Base-by-base conservation (phyloP, 805 yeast species). In the Suhomyces kilbournensis region DNA sequence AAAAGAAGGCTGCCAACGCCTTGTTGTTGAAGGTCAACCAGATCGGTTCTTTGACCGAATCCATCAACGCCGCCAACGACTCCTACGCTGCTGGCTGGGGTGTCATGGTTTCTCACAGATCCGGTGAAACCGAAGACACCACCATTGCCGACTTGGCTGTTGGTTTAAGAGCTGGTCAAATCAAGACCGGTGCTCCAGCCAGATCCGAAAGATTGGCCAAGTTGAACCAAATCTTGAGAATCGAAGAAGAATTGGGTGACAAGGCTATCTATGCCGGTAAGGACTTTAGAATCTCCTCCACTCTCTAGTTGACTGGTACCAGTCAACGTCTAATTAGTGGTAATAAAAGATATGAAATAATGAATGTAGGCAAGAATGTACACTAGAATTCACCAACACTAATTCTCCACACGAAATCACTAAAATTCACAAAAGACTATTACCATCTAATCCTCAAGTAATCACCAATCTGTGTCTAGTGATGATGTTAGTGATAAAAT, bases 161-260 rank as follows among this genome's bases (percentile, higher is more conserved):
- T 68, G 98, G 98, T 83, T 84, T 93, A 77, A 90, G 97, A 86
- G 69, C 96, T 63, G 99, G 97, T 76, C 98, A 93, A 84, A 89
- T 93, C 80, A 93, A 93, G 92, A 90, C 97, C 66, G 99, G 99
- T 86, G 98, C 99, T 74, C 98, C 98, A 74, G 97, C 97, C 66
- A 92, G 99, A 84, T 90, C 97, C 65, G 99, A 93, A 84, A 93
- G 99, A 87, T 87, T 94, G 78, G 98, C 98, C 76, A 93, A 93
- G 83, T 86, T 88, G 77, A 93, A 93, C 92, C 97, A 93, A 85
- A 86, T 93, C 77, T 85, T 93, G 77, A 90, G 98, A 82, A 93
- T 93, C 70, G 98, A 94, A 85, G 96, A 93, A 83, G 96, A 89
- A 82, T 88, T 93, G 72, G 98, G 97, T 73, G 92, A 84, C 87